These are phyloP conservation scores for Sophora flavescens DNA, from an alignment of 306 rosid genomes.

Conservation along the genomic window DNA sequence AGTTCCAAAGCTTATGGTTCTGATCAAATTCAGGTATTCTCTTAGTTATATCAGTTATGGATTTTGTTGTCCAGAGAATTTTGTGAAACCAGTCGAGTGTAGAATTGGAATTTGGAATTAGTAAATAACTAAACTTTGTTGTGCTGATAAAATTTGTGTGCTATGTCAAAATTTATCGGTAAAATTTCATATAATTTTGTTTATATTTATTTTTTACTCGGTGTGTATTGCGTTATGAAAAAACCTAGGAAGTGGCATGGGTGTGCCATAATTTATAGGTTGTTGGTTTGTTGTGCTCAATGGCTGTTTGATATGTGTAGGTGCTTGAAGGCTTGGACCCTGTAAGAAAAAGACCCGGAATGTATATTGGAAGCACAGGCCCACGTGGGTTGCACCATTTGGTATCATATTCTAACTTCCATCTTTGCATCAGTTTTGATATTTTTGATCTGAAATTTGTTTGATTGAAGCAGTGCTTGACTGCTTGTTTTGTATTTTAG, in stretches of 20 bases:
- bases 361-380: slow-evolving; percentile 99
- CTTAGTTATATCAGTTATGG: not conserved
- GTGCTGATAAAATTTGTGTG: not conserved
- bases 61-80: not conserved
- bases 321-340: slow-evolving; percentile 98
- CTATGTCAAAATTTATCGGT: not conserved
- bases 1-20: slow-evolving; percentile 83
- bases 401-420: slow-evolving; percentile 55
- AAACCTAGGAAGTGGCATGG: slow-evolving; percentile 17
- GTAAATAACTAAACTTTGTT: not conserved
- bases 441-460: slow-evolving; percentile 30
- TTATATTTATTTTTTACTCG: not conserved
- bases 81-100: slow-evolving; percentile 11
- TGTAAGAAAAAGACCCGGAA: slow-evolving; percentile 97
- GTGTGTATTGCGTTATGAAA: slow-evolving; percentile 7
- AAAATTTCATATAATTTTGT: not conserved
- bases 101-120: not conserved
- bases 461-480: slow-evolving; percentile 12
- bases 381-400: slow-evolving; percentile 97
- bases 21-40: slow-evolving; percentile 90
- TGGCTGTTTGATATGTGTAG: slow-evolving; percentile 52
- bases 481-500: slow-evolving; percentile 51
- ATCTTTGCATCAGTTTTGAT: slow-evolving; percentile 15
- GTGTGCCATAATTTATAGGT: slow-evolving; percentile 19
- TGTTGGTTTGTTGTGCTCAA: slow-evolving; percentile 2